Conservation (phyloP, 2,329 filamentous ascomycete genomes). For the Penicillium sp. region DNA sequence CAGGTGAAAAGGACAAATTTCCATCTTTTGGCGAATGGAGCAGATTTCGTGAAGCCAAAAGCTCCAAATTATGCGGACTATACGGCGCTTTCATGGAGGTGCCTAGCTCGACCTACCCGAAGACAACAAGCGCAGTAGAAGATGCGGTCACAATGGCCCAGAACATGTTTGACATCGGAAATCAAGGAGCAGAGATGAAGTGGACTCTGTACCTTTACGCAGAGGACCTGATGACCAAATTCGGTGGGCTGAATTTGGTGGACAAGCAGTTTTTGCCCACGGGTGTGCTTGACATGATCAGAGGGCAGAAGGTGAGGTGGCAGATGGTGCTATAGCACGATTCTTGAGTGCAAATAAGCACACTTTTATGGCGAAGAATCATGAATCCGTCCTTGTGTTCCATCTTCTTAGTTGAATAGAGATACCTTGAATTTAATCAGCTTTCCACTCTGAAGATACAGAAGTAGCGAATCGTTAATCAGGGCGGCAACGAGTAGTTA, state of each 20-base stretch:
- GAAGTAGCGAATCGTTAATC: no score
- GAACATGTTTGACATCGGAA: not conserved
- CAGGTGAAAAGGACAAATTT: slow-evolving; percentile 27
- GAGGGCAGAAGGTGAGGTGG: slow-evolving; percentile 42
- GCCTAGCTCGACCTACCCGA: slow-evolving; percentile 22
- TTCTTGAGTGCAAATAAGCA: not conserved
- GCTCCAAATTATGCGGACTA: slow-evolving; percentile 8
- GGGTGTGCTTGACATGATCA: slow-evolving; percentile 41
- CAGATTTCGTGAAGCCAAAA: slow-evolving; percentile 30
- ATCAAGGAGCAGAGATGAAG: slow-evolving; percentile 9
- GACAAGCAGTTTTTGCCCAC: slow-evolving; percentile 41
- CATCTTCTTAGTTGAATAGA: no score
- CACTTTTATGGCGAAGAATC: no score
- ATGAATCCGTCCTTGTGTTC: no score
- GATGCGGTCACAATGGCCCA: slow-evolving; percentile 15
- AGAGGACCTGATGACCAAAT: slow-evolving; percentile 33
- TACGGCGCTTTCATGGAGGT: slow-evolving; percentile 27
- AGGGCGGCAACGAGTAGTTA: no score
- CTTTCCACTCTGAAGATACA: no score
- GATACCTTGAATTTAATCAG: no score
- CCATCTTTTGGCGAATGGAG: slow-evolving; percentile 38
- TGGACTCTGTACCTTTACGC: slow-evolving; percentile 41
- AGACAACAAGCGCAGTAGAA: slow-evolving; percentile 18
- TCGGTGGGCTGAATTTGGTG: slow-evolving; percentile 40
- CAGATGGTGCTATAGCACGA: slow-evolving; percentile 39